Percentiles rank a stretch among this genome's conserved stretches.
phyloP scores from a whole-genome alignment of 140 eudicot species.

The Erigeron philadelphicus region DNA sequence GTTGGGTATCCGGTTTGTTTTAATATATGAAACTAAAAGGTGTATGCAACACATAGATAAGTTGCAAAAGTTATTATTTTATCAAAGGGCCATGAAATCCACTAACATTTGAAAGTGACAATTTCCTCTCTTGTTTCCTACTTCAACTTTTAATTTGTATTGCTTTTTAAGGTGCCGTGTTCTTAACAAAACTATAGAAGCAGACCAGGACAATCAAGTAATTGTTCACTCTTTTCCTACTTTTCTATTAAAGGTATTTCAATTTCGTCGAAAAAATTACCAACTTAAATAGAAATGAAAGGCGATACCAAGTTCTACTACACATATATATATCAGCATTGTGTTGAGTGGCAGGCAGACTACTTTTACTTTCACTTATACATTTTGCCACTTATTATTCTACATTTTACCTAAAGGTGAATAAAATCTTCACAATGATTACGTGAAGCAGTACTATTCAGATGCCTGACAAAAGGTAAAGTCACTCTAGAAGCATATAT shows the following conservation, averaged over 20 bases:
- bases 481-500: conserved; percentile 1
- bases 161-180: neutral
- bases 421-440: neutral
- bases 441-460: neutral
- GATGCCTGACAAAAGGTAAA: neutral
- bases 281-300: neutral
- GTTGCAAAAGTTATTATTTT: neutral
- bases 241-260: neutral
- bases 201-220: neutral
- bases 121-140: neutral
- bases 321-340: neutral
- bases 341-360: neutral
- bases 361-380: neutral
- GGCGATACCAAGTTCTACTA: neutral
- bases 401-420: neutral
- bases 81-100: neutral
- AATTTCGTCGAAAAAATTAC: too few relatives aligned
- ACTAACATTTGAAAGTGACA: neutral
- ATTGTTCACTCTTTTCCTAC: neutral
- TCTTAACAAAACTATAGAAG: neutral
- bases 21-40: too few relatives aligned
- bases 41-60: neutral
- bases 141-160: neutral
- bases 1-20: too few relatives aligned
- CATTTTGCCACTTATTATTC: neutral